phyloP scores from a whole-genome alignment of 169 alveolate species.

The Eimeria praecox region DNA sequence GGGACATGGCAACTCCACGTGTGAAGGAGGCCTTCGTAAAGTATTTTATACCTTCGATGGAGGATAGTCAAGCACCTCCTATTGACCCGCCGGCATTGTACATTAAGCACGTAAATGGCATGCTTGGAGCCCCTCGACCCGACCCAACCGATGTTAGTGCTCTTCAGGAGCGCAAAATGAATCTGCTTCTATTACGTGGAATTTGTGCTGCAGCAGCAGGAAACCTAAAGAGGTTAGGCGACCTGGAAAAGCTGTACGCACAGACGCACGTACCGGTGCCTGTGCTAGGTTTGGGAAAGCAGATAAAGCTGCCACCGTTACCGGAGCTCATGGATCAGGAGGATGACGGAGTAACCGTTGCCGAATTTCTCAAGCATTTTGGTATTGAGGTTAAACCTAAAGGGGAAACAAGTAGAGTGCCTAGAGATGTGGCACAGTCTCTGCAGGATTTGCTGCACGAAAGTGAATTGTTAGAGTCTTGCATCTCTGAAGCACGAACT shows the following conservation, averaged over 20 bases:
- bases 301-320: not conserved
- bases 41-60: not conserved
- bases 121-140: not conserved
- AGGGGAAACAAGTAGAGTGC: not conserved
- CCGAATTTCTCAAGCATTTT: not conserved
- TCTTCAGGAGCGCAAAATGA: not conserved
- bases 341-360: not conserved
- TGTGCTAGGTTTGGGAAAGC: not conserved
- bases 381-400: not conserved
- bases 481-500: no score
- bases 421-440: not conserved
- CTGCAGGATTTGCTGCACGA: not conserved
- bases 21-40: not conserved
- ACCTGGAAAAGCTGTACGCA: not conserved
- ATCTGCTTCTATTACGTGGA: not conserved
- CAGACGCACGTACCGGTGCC: not conserved
- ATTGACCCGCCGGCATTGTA: not conserved
- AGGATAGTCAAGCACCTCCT: not conserved
- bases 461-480: not conserved
- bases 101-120: not conserved
- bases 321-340: not conserved
- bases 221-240: not conserved
- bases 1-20: not conserved
- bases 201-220: not conserved
- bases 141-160: not conserved